Percentiles rank a stretch among this genome's conserved stretches.
Evolutionary conservation across 352 stramenopile genomes (phyloP).

Genomic region (Ophiocytium majus): DNA sequence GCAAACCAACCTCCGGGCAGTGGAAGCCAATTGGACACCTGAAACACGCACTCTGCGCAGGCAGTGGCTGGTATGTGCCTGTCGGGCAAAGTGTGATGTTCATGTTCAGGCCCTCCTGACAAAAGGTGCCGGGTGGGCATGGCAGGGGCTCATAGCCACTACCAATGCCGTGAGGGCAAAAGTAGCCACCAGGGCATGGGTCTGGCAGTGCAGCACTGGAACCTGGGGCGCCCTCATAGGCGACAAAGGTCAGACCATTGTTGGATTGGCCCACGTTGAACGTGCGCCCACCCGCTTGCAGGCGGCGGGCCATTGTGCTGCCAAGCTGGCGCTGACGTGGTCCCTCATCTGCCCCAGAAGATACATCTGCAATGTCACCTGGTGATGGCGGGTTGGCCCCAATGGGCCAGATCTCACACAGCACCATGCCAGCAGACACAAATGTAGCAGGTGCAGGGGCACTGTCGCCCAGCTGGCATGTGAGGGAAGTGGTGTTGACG

Average conservation of each 20-base stretch:
- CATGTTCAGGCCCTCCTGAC: slow-evolving; percentile 68
- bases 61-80: slow-evolving; percentile 86
- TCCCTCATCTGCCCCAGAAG: no score
- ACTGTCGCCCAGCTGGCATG: slow-evolving; percentile 78
- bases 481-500: slow-evolving; percentile 84
- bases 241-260: no score
- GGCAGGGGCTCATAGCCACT: slow-evolving; percentile 7
- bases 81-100: slow-evolving; percentile 89
- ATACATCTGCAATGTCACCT: no score
- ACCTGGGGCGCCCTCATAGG: no score
- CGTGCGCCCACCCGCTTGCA: no score
- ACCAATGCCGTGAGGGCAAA: background rate
- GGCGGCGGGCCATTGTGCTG: no score
- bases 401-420: slow-evolving; percentile 74
- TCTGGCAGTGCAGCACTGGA: background rate
- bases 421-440: slow-evolving; percentile 71
- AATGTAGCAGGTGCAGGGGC: slow-evolving; percentile 73
- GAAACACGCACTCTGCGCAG: slow-evolving; percentile 74
- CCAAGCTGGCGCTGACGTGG: no score
- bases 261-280: no score
- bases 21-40: slow-evolving; percentile 89
- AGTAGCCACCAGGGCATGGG: background rate
- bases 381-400: no score
- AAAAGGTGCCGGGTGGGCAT: slow-evolving; percentile 66
- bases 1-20: slow-evolving; percentile 84